Percentiles rank a stretch among this genome's conserved stretches.
These are phyloP conservation scores for Hypericum androsaemum DNA, from an alignment of 345 rosid species.

Conservation along the genomic window DNA sequence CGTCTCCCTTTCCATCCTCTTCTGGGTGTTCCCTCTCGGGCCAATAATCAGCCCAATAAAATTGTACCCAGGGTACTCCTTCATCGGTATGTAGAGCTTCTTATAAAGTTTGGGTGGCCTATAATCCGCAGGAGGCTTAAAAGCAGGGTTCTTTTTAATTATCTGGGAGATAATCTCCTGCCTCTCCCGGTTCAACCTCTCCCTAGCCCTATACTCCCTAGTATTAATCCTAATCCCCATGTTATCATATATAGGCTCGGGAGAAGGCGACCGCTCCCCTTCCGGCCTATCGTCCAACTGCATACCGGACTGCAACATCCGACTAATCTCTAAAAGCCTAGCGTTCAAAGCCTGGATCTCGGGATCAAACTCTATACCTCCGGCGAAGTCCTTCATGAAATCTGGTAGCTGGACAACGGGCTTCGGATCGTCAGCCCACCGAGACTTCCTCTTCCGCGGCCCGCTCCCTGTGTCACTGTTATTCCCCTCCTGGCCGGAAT, in stretches of 20 bases:
- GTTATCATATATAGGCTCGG: conserved; percentile 87
- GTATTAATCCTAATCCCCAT: conserved; percentile 85
- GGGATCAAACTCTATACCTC: conserved; percentile 92
- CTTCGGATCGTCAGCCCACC: conserved; percentile 96
- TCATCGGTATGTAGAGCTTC: conserved; percentile 94
- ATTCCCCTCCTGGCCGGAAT: conserved; percentile 3
- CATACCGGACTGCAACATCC: conserved; percentile 70
- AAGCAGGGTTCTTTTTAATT: conserved; percentile 78
- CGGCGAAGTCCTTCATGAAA: conserved; percentile 76
- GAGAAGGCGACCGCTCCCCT: conserved; percentile 94
- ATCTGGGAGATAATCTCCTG: conserved; percentile 92
- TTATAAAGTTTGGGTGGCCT: conserved; percentile 92
- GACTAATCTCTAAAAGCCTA: conserved; percentile 69
- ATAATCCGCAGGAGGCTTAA: conserved; percentile 94
- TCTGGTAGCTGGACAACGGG: conserved; percentile 81
- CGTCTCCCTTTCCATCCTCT: conserved; percentile 95
- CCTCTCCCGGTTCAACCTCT: conserved; percentile 77
- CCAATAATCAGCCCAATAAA: conserved; percentile 93
- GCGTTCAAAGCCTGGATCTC: conserved; percentile 85
- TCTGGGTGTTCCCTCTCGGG: conserved; percentile 92
- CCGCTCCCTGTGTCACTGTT: conserved; percentile 41
- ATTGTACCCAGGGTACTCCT: conserved; percentile 86
- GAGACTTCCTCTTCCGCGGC: conserved; percentile 62
- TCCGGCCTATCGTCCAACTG: conserved; percentile 80
- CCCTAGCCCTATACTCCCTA: conserved; percentile 82